Conservation (phyloP, 2,329 filamentous ascomycete species). For the Calonectria crousiana region DNA sequence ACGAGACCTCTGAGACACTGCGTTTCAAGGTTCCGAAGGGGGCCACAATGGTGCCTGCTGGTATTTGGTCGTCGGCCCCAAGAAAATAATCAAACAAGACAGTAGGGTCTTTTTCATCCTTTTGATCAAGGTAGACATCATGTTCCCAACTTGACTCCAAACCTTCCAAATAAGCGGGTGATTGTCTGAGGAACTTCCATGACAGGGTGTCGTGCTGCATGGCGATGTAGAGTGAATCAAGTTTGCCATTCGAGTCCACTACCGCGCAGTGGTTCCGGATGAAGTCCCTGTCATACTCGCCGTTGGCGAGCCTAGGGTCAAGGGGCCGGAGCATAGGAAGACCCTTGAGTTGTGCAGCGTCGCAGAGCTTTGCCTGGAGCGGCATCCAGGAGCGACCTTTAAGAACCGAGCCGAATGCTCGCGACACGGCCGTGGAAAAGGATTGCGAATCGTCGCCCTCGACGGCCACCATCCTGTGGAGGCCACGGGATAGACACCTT, state of each 20-base stretch:
- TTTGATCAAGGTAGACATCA: conserved; percentile 62
- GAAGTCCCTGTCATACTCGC: conserved; percentile 63
- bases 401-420: conserved; percentile 63
- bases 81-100: conserved; percentile 24
- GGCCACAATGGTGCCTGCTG: conserved; percentile 38
- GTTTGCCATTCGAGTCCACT: conserved; percentile 64
- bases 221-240: conserved; percentile 71
- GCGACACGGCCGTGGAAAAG: conserved; percentile 61
- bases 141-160: conserved; percentile 68
- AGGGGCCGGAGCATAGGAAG: conserved; percentile 71
- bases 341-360: conserved; percentile 65
- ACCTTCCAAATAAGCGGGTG: conserved; percentile 62
- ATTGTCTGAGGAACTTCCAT: conserved; percentile 64
- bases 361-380: conserved; percentile 69
- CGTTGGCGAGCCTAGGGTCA: conserved; percentile 56
- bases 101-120: conserved; percentile 41
- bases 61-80: conserved; percentile 36
- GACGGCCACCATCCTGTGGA: conserved; percentile 69
- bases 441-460: conserved; percentile 62
- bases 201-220: conserved; percentile 67
- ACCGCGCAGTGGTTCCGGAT: conserved; percentile 68
- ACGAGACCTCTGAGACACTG: conserved; percentile 64
- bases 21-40: conserved; percentile 60
- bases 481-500: conserved; percentile 69
- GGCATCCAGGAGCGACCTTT: conserved; percentile 67